Conservation (phyloP, 2,329 filamentous ascomycete species). For the Trichophyton benhamiae region DNA sequence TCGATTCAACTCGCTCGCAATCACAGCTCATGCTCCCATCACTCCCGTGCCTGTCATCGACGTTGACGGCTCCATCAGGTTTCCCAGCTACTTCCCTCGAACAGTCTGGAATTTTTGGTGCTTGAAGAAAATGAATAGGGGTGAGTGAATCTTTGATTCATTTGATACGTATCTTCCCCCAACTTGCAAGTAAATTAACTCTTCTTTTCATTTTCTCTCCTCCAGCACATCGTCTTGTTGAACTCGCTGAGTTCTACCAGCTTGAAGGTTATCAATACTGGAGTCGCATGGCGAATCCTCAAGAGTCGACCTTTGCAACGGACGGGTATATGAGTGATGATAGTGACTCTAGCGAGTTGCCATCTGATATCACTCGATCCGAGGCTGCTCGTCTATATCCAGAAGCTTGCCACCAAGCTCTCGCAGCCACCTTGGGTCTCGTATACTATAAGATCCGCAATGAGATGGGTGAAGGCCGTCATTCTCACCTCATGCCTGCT, state of each 20-base stretch:
- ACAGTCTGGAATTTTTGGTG: slow-evolving; percentile 34
- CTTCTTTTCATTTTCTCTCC: slow-evolving; percentile 8
- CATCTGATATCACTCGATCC: slow-evolving; percentile 24
- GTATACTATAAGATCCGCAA: slow-evolving; percentile 33
- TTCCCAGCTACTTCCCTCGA: slow-evolving; percentile 28
- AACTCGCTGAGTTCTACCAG: slow-evolving; percentile 31
- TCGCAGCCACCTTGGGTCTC: slow-evolving; percentile 29
- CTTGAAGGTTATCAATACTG: slow-evolving; percentile 30
- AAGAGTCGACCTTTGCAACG: slow-evolving; percentile 19
- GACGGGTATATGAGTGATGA: slow-evolving; percentile 24
- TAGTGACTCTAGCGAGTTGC: slow-evolving; percentile 28
- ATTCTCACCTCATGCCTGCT: slow-evolving; percentile 17
- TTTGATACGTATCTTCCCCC: not conserved
- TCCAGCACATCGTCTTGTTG: slow-evolving; percentile 28
- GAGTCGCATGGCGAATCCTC: slow-evolving; percentile 22
- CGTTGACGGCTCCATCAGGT: slow-evolving; percentile 25
- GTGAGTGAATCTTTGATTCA: slow-evolving; percentile 19
- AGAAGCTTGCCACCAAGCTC: slow-evolving; percentile 29
- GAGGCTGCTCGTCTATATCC: slow-evolving; percentile 27
- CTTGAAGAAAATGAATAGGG: slow-evolving; percentile 29
- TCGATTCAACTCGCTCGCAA: slow-evolving; percentile 30
- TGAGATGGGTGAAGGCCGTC: slow-evolving; percentile 25
- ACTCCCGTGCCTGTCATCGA: slow-evolving; percentile 26
- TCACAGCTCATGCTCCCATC: slow-evolving; percentile 28
- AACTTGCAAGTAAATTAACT: slow-evolving; percentile 1